These are phyloP conservation scores for Suhomyces sp. DNA, from an alignment of 805 yeast genomes.

Conservation along the genomic window DNA sequence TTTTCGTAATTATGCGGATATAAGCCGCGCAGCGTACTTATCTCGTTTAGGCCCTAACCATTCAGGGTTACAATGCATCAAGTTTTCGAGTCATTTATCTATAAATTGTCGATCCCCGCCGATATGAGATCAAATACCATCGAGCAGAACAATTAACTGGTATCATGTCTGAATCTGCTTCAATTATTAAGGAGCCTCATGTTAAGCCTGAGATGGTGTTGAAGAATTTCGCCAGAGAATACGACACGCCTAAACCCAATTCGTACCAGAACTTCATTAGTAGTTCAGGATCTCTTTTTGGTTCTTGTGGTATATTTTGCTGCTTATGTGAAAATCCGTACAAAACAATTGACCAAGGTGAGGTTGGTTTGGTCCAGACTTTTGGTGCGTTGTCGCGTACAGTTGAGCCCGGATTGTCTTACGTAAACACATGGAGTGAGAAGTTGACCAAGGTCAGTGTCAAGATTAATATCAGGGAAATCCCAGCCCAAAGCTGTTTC, in stretches of 20 bases:
- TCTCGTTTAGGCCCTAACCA: not conserved
- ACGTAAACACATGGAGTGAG: conserved; percentile 66
- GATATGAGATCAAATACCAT: not conserved
- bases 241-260: conserved; percentile 39
- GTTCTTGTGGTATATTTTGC: conserved; percentile 55
- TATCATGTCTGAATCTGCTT: not conserved
- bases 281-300: conserved; percentile 45
- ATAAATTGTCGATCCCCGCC: not conserved
- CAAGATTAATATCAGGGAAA: conserved; percentile 57
- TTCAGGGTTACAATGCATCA: not conserved
- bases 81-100: not conserved
- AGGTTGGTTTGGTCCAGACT: conserved; percentile 63
- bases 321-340: conserved; percentile 60
- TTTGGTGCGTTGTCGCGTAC: conserved; percentile 65
- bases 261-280: conserved; percentile 41
- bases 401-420: conserved; percentile 66
- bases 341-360: conserved; percentile 59
- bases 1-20: not conserved
- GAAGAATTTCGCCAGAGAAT: conserved; percentile 40
- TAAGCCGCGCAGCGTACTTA: not conserved
- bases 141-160: not conserved
- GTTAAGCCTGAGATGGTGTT: conserved; percentile 40
- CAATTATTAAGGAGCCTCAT: conserved; percentile 17
- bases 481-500: conserved; percentile 66
- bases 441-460: conserved; percentile 49